Percentiles rank a stretch among this genome's conserved stretches.
phyloP scores from a whole-genome alignment of 345 rosid species.

The Ceriops zippeliana region DNA sequence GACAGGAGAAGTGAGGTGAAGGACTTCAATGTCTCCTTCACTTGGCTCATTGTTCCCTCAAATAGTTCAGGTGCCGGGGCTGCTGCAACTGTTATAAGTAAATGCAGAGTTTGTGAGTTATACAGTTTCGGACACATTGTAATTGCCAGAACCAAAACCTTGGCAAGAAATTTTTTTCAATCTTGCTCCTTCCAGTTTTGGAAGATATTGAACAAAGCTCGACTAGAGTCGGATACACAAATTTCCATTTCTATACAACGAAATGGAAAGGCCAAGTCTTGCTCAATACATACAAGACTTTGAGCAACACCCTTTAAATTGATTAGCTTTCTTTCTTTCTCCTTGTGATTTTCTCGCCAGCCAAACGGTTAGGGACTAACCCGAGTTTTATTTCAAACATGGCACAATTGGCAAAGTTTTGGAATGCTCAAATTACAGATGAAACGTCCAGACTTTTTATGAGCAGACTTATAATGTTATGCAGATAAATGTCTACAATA shows the following conservation, averaged over 20 bases:
- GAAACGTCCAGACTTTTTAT: not conserved
- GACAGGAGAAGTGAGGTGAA: conserved; percentile 74
- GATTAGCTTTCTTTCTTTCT: not conserved
- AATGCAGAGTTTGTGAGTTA: not conserved
- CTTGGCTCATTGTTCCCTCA: conserved; percentile 59
- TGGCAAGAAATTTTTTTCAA: not conserved
- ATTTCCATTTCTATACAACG: no score
- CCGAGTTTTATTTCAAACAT: not conserved
- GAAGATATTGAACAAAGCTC: not conserved
- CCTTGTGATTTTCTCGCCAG: not conserved
- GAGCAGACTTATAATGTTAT: not conserved
- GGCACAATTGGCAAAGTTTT: no score
- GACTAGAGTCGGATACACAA: no score
- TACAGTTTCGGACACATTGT: not conserved
- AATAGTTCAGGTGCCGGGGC: conserved; percentile 80
- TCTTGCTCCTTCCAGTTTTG: not conserved
- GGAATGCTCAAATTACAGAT: no score
- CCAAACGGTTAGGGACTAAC: not conserved
- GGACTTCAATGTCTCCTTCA: conserved; percentile 73
- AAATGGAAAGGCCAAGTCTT: no score
- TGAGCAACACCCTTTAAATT: not conserved
- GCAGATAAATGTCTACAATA: not conserved
- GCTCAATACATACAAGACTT: no score
- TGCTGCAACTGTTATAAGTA: conserved; percentile 49
- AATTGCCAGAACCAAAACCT: not conserved